Evolutionary conservation across 805 yeast genomes (phyloP), one percentile per base, ranked within the genome.

Genomic region (Cyberlindnera galapagoensis): DNA sequence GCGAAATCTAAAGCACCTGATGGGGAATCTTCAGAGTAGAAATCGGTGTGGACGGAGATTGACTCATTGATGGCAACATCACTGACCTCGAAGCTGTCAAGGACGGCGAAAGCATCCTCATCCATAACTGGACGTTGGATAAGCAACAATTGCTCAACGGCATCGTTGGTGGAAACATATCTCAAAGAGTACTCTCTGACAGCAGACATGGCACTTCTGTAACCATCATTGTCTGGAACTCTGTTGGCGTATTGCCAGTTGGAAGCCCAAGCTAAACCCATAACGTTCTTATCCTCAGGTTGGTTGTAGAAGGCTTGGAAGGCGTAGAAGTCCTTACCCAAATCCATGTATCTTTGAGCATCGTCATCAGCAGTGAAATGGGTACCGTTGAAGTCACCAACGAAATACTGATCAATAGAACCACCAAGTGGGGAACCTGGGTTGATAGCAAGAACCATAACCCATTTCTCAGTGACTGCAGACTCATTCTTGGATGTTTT

Each of bases 391-490:
- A 63, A 63, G 29, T 57, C 60, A 28, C 69, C 69, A 31, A 63
- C 39, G 36, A 62, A 59, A 44, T 63, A 63, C 40, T 63, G 59
- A 18, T 58, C 60, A 15, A 52, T 51, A 4, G 65, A 59, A 10
- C 67, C 67, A 18, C 67, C 67, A 8, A 43, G 33, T 9, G 66
- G 67, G 22, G 59, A 47, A 11, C 67, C 68, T n/a, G 69, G 68
- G 41, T 62, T 63, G 35, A 63, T 52, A 15, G 66, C 59, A 8
- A 63, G 21, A 30, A 59, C 45, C 54, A 63, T 35, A 9, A 63
- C 63, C 66, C 67, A 62, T 33, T 53, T 55, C 18, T 40, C 36
- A 24, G 28, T 34, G 16, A 32, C 30, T 3, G 40, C 49, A 26
- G 37, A 17, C 9, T 6, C 40, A 22, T 31, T 34, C 12, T 46